These are phyloP conservation scores for Sclerotinia sclerotiorum DNA, from an alignment of 2,329 filamentous ascomycete genomes.

Conservation along the genomic window DNA sequence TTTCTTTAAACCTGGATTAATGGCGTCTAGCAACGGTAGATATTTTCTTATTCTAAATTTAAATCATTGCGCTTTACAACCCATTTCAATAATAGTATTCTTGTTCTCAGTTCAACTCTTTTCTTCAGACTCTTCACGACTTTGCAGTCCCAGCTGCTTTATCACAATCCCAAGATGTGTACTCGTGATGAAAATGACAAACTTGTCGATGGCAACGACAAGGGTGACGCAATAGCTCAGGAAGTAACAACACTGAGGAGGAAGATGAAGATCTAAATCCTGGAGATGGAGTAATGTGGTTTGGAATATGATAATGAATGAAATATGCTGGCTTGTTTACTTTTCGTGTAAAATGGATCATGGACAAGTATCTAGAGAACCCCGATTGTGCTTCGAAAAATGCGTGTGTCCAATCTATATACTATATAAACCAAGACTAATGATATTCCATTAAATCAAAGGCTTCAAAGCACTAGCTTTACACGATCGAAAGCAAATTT, in stretches of 20 bases:
- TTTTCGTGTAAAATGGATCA: background rate
- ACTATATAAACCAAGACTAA: background rate
- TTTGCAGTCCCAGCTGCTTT: no score
- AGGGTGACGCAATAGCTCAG: background rate
- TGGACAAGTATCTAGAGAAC: background rate
- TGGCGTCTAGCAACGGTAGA: background rate
- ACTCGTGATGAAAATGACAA: background rate
- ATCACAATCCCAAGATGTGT: background rate
- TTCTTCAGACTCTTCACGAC: background rate
- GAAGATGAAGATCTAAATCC: constrained; percentile 2
- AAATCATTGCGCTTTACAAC: background rate
- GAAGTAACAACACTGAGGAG: background rate
- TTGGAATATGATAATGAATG: background rate
- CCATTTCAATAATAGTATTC: accelerated
- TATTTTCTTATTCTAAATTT: background rate
- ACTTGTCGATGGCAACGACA: background rate
- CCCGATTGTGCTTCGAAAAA: background rate
- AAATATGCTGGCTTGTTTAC: background rate
- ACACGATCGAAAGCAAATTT: background rate
- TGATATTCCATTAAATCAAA: background rate
- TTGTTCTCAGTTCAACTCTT: background rate
- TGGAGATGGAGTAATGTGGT: background rate
- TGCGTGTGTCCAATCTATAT: background rate
- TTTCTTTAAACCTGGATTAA: background rate
- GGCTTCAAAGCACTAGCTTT: background rate